Evolutionary conservation across 2,329 filamentous ascomycete species (phyloP).

Genomic region (Talaromyces sp.): DNA sequence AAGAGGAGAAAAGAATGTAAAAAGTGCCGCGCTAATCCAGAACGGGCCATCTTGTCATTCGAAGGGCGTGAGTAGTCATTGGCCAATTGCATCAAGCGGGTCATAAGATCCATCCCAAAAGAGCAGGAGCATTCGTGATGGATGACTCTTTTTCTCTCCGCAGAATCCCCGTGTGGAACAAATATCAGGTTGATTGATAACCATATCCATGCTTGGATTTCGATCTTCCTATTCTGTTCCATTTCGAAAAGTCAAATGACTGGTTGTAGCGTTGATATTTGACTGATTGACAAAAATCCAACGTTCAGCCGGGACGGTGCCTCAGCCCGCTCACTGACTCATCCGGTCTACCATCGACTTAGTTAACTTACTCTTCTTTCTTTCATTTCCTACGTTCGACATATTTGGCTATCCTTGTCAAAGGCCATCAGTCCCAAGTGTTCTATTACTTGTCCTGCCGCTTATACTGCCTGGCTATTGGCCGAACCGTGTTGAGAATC

Average conservation of each 20-base stretch:
- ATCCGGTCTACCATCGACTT: constrained; percentile 1
- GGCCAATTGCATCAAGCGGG: constrained; percentile 1
- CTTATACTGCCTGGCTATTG: background rate
- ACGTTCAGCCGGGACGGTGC: background rate
- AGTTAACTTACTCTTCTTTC: background rate
- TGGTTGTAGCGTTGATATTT: background rate
- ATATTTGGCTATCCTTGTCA: background rate
- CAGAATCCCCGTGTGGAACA: background rate
- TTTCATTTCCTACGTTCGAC: background rate
- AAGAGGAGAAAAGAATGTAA: background rate
- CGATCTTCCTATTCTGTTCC: background rate
- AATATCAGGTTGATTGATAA: background rate
- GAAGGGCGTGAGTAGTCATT: constrained; percentile 11
- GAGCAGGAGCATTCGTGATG: background rate
- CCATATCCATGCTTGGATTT: background rate
- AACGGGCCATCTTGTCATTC: constrained; percentile 16
- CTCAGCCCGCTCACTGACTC: background rate
- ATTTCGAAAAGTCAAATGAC: background rate
- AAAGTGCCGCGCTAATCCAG: background rate
- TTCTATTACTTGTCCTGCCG: background rate
- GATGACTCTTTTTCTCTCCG: background rate
- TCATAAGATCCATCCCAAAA: background rate
- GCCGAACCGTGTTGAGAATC: background rate
- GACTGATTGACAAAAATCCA: background rate
- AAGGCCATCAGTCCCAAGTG: background rate